Conservation (phyloP, 768 basidiomycete species). For the Hortiboletus campestris region DNA sequence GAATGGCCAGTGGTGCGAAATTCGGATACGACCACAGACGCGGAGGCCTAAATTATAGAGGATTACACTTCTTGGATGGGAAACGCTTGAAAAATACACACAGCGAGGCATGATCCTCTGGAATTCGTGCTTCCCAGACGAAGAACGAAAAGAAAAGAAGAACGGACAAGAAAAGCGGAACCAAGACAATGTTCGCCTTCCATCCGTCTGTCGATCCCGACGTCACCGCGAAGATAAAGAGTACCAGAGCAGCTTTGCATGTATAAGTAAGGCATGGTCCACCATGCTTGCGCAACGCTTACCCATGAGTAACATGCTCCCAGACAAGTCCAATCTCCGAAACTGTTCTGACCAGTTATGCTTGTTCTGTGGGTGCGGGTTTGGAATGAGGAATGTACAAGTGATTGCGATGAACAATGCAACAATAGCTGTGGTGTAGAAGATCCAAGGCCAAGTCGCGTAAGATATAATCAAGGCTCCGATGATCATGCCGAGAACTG, state of each 20-base stretch:
- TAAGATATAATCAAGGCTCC: not conserved
- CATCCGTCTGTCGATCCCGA: not conserved
- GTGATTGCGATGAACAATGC: not conserved
- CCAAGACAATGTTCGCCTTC: not conserved
- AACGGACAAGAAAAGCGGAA: not conserved
- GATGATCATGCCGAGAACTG: not conserved
- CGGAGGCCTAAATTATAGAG: not conserved
- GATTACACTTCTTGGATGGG: not conserved
- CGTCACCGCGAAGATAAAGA: not conserved
- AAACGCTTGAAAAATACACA: not conserved
- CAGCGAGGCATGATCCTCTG: not conserved
- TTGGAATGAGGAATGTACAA: not conserved
- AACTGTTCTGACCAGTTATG: not conserved
- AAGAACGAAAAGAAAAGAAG: not conserved
- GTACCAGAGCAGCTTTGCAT: not conserved
- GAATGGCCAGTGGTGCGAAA: not conserved
- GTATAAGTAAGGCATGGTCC: not conserved
- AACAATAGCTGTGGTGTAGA: not conserved
- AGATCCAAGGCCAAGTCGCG: not conserved
- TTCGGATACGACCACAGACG: not conserved
- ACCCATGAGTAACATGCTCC: not conserved
- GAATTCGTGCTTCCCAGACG: not conserved
- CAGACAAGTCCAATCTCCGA: not conserved
- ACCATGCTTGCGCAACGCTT: not conserved
- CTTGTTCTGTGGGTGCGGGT: too few species aligned